Evolutionary conservation across 2,329 filamentous ascomycete genomes (phyloP), one percentile per base, ranked within the genome.

Genomic region (Aspergillus calidoustus): DNA sequence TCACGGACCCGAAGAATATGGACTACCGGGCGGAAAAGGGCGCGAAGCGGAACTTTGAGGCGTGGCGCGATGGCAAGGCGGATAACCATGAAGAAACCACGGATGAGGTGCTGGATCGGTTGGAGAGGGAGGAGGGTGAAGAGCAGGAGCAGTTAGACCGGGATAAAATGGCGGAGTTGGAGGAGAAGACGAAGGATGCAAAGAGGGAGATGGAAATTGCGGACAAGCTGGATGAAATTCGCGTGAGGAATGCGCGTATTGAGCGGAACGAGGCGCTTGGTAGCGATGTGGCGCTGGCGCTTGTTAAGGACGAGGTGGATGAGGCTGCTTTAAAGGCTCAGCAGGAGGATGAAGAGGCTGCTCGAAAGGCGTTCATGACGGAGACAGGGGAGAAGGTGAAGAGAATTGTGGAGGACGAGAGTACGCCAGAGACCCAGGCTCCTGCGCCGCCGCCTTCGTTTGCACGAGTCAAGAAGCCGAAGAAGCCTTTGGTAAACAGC

Each of bases 171-270:
- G 91, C 91, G 60, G 93, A 97, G 74, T 80, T 99, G 51, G 95
- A 99, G 80, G 89, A 91, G 65, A 98, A 98, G 81, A 97, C 94
- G 59, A 81, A 91, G 23, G 95, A 99, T 76, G 93, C 93, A 1
- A 93, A 95, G 81, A 85, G 90, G 46, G 95, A 99, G 78, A 99
- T 99, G 93, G 92, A 91, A 19, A 92, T 97, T 49, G 95, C 95
- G 2, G 95, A 99, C 81, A 94, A 93, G 7, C 80, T 99, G 59
- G 95, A 99, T 76, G 93, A 97, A 79, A 97, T 99, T 60, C 84
- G 94, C 59, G 94, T 91, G 56, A 83, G 94, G 66, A 99, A 99
- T 79, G 95, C 95, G 7, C 84, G 93, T 65, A 88, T 95, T 54
- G 92, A 96, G 76, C 85, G 91, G 66, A 90, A 89, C 8, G 88